Conservation (phyloP, 2,329 filamentous ascomycete genomes). For the Penicillium sp. region DNA sequence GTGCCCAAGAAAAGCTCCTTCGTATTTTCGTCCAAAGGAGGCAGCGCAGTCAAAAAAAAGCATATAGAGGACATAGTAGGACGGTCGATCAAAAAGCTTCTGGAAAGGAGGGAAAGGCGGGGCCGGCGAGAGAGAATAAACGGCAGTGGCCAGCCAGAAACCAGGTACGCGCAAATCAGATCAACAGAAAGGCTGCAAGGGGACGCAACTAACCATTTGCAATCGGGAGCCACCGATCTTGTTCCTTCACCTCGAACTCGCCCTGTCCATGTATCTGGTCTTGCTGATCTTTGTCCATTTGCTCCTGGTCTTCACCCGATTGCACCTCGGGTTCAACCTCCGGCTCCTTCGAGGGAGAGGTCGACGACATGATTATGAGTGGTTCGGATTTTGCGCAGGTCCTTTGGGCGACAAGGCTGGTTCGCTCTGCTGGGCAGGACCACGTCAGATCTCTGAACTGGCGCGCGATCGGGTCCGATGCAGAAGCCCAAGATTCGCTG, state of each 20-base stretch:
- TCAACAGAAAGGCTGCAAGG: slow-evolving; percentile 35
- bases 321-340: slow-evolving; percentile 89
- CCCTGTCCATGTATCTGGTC: slow-evolving; percentile 71
- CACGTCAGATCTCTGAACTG: slow-evolving; percentile 42
- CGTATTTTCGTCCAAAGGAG: neutral
- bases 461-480: slow-evolving; percentile 27
- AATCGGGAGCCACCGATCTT: slow-evolving; percentile 99
- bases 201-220: slow-evolving; percentile 88
- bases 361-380: slow-evolving; percentile 88
- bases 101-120: slow-evolving; percentile 18
- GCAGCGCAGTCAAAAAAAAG: neutral
- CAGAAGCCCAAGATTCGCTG: slow-evolving; percentile 26
- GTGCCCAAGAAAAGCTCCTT: neutral
- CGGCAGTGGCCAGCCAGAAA: slow-evolving; percentile 30
- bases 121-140: slow-evolving; percentile 26
- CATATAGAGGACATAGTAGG: neutral
- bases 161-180: slow-evolving; percentile 55
- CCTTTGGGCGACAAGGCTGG: slow-evolving; percentile 35
- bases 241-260: slow-evolving; percentile 99
- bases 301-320: slow-evolving; percentile 86
- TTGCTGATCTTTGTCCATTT: slow-evolving; percentile 70
- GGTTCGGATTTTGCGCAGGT: slow-evolving; percentile 37
- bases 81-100: neutral
- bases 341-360: slow-evolving; percentile 83
- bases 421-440: slow-evolving; percentile 42